Conservation (phyloP, 495 filamentous ascomycete species). For the Aspergillus sparsus region DNA sequence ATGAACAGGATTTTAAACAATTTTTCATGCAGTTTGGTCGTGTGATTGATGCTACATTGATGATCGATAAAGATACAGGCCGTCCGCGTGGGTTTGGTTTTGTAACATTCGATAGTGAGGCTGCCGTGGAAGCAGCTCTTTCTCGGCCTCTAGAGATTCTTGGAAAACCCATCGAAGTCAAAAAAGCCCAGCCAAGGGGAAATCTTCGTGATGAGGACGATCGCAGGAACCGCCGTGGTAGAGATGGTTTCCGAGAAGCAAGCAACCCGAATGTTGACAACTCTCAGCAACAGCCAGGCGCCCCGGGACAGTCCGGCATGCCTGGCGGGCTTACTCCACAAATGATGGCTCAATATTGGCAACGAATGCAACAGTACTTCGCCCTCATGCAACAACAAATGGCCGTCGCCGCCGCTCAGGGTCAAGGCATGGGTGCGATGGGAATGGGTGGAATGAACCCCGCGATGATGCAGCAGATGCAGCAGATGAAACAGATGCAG, state of each 20-base stretch:
- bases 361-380: conserved; percentile 96
- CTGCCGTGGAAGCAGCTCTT: conserved; percentile 89
- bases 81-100: conserved; percentile 97
- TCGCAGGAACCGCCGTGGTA: conserved; percentile 45
- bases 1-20: conserved; percentile 89
- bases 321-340: conserved; percentile 78
- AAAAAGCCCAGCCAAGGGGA: conserved; percentile 93
- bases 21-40: conserved; percentile 97
- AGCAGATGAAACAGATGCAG: conserved; percentile 80
- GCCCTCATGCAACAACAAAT: conserved; percentile 86
- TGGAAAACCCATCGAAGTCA: conserved; percentile 95
- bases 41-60: conserved; percentile 94
- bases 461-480: conserved; percentile 78
- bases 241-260: conserved; percentile 62
- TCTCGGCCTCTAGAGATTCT: conserved; percentile 83
- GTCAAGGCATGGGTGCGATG: conserved; percentile 56
- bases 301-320: conserved; percentile 45
- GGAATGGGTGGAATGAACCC: conserved; percentile 73
- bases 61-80: conserved; percentile 99
- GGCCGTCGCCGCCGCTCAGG: conserved; percentile 46
- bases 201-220: conserved; percentile 93
- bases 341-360: conserved; percentile 97
- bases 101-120: conserved; percentile 95
- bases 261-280: conserved; percentile 45
- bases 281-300: conserved; percentile 50